Percentiles rank a stretch among this genome's conserved stretches.
phyloP scores from a whole-genome alignment of 768 basidiomycete genomes.

The Pisolithus sp. region DNA sequence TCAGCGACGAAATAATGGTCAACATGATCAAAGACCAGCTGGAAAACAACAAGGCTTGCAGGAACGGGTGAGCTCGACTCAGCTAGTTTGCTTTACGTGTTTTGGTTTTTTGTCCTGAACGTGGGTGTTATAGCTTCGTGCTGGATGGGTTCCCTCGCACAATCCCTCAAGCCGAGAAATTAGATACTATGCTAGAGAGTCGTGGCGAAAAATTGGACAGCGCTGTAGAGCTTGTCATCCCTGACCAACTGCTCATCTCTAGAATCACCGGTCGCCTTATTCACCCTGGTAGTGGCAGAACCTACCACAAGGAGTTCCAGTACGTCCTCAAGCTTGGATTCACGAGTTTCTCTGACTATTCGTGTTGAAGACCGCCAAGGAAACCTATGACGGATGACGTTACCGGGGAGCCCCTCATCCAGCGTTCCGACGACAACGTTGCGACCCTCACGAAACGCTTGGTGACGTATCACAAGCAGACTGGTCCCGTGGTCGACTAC shows the following conservation, averaged over 20 bases:
- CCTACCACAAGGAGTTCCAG: slow-evolving; percentile 95
- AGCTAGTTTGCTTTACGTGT: not conserved
- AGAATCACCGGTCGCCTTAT: slow-evolving; percentile 96
- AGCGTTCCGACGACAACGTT: slow-evolving; percentile 97
- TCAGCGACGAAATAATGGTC: slow-evolving; percentile 95
- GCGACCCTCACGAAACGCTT: slow-evolving; percentile 91
- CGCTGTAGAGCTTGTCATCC: slow-evolving; percentile 88
- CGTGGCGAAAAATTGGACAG: slow-evolving; percentile 87
- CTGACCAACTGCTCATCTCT: slow-evolving; percentile 92
- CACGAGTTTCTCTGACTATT: slow-evolving; percentile 3
- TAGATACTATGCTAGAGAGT: slow-evolving; percentile 79
- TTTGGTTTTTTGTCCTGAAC: not conserved
- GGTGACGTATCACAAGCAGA: slow-evolving; percentile 84
- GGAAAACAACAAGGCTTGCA: slow-evolving; percentile 86
- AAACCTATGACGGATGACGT: slow-evolving; percentile 91
- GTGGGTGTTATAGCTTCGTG: slow-evolving; percentile 64
- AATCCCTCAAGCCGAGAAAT: slow-evolving; percentile 92
- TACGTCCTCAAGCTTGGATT: slow-evolving; percentile 35
- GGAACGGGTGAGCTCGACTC: slow-evolving; percentile 77
- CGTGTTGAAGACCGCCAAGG: slow-evolving; percentile 78
- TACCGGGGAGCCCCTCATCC: slow-evolving; percentile 92
- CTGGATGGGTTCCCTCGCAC: slow-evolving; percentile 99
- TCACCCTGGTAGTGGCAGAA: slow-evolving; percentile 82
- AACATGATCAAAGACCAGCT: slow-evolving; percentile 96
- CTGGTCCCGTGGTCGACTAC: slow-evolving; percentile 93